phyloP scores from a whole-genome alignment of 805 yeast genomes.

The Saccharomycopsis sp. region DNA sequence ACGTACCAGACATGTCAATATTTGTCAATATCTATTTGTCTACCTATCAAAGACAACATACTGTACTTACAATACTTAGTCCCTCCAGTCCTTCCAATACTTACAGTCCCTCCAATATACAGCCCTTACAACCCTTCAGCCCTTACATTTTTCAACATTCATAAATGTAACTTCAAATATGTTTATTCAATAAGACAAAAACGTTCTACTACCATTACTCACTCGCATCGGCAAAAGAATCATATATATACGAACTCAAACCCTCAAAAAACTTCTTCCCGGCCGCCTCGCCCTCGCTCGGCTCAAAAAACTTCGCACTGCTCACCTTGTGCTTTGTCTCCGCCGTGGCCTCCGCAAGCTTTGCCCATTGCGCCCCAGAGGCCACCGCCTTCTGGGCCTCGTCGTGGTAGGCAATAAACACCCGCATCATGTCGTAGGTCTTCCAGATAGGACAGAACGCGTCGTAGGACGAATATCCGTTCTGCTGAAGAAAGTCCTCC shows the following conservation, averaged over 20 bases:
- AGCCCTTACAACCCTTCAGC: too few relatives aligned
- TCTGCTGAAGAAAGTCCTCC: slow-evolving; percentile 98
- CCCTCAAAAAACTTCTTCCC: slow-evolving; percentile 71
- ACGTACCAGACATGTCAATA: too few relatives aligned
- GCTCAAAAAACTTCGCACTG: slow-evolving; percentile 93
- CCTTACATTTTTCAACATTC: too few relatives aligned
- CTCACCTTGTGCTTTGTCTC: slow-evolving; percentile 93
- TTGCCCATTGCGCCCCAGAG: slow-evolving; percentile 91
- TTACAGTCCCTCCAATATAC: too few relatives aligned
- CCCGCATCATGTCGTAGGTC: slow-evolving; percentile 96
- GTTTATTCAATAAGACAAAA: too few relatives aligned
- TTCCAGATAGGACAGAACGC: slow-evolving; percentile 99
- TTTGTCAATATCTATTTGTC: too few relatives aligned
- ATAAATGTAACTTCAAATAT: too few relatives aligned
- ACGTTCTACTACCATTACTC: too few relatives aligned
- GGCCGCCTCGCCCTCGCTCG: slow-evolving; percentile 80
- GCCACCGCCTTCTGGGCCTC: slow-evolving; percentile 97
- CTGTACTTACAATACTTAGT: too few relatives aligned
- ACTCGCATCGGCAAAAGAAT: slow-evolving; percentile 91
- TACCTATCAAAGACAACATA: too few relatives aligned
- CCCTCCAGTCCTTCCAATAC: too few relatives aligned
- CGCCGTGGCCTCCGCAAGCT: slow-evolving; percentile 78
- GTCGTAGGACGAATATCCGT: slow-evolving; percentile 97
- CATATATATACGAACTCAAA: slow-evolving; percentile 68
- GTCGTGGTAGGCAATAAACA: slow-evolving; percentile 83